Evolutionary conservation across 495 filamentous ascomycete genomes (phyloP), one percentile per base, ranked within the genome.

Genomic region (Penicillium nucicola): DNA sequence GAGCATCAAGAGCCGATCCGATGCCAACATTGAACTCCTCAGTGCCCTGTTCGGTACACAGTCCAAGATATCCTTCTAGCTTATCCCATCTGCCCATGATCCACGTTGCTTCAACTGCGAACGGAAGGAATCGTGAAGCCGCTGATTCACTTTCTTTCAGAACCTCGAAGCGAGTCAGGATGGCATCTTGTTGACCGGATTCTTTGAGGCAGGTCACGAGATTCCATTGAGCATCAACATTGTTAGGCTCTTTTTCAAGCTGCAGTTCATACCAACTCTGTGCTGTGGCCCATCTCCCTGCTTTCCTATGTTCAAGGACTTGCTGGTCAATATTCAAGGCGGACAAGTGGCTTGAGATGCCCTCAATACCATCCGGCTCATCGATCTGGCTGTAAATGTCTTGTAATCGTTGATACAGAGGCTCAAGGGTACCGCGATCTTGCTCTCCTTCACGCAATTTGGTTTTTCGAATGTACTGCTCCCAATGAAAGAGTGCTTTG

Each of bases 261-360:
- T 87, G 83, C 31, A 95, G 77, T 63, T 97, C 91, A 67, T 97
- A 97, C 93, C 93, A 99, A 56, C 87, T 93, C 71, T 97, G 92
- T 36, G 89, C 95, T 42, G 93, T 90, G n/a, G 89, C 88, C 93
- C 92, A 99, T 62, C 92, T 80, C n/a, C 91, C 92, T 31, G 90
- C 88, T 62, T 95, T 97, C 31, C 85, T 82, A 64, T 97, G 91
- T 55, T 92, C 90, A 43, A 96, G 74, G 30, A 95, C 83, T 58
- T 99, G 92, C 60, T 97, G 92, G 38, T 96, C 88, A 45, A 96
- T 81, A 50, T 91, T 85, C 15, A 97, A 74, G 9, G 86, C 83
- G 42, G 86, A 84, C 19, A 97, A 67, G 61, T 93, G 84, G 5
- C 87, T 83, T 9, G 92, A 96, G 40, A 99, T 89, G 5, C 93